These are phyloP conservation scores for Saitoella complicata DNA, from an alignment of 805 yeast genomes.

Conservation along the genomic window DNA sequence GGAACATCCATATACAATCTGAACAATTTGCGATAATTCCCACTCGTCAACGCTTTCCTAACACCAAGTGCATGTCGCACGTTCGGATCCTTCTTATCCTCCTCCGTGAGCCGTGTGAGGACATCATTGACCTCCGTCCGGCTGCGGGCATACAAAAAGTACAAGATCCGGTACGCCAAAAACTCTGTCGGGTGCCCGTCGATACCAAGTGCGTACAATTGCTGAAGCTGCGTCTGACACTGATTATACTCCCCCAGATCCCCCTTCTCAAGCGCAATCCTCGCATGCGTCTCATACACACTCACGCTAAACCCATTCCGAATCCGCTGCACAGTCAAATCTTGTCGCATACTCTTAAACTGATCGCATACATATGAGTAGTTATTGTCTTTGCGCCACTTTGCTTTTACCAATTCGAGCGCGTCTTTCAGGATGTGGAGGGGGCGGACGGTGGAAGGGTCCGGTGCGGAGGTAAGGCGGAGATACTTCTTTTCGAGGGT, in stretches of 20 bases:
- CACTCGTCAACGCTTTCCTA: slow-evolving; percentile 21
- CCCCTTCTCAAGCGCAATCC: slow-evolving; percentile 64
- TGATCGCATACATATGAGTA: slow-evolving; percentile 79
- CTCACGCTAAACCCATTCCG: slow-evolving; percentile 56
- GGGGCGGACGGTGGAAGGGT: slow-evolving; percentile 73
- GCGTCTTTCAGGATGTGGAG: slow-evolving; percentile 42
- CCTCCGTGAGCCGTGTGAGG: slow-evolving; percentile 16
- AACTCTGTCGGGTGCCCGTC: slow-evolving; percentile 41
- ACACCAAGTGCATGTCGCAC: slow-evolving; percentile 25
- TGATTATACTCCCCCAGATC: slow-evolving; percentile 93
- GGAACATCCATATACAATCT: slow-evolving; percentile 25
- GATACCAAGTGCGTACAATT: slow-evolving; percentile 35
- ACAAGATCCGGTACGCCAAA: slow-evolving; percentile 53
- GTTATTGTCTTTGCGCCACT: slow-evolving; percentile 35
- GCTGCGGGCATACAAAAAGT: slow-evolving; percentile 59
- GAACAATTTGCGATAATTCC: slow-evolving; percentile 42
- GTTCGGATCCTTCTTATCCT: slow-evolving; percentile 16
- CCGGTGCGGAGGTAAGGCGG: slow-evolving; percentile 81
- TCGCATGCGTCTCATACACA: slow-evolving; percentile 76
- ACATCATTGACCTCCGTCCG: slow-evolving; percentile 36
- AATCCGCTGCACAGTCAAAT: slow-evolving; percentile 78
- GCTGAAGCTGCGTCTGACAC: slow-evolving; percentile 67
- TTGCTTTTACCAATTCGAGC: slow-evolving; percentile 34
- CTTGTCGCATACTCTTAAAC: slow-evolving; percentile 83
- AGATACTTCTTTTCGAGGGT: slow-evolving; percentile 62